phyloP scores from a whole-genome alignment of 2,329 filamentous ascomycete genomes.

The Neodidymelliopsis sp. region DNA sequence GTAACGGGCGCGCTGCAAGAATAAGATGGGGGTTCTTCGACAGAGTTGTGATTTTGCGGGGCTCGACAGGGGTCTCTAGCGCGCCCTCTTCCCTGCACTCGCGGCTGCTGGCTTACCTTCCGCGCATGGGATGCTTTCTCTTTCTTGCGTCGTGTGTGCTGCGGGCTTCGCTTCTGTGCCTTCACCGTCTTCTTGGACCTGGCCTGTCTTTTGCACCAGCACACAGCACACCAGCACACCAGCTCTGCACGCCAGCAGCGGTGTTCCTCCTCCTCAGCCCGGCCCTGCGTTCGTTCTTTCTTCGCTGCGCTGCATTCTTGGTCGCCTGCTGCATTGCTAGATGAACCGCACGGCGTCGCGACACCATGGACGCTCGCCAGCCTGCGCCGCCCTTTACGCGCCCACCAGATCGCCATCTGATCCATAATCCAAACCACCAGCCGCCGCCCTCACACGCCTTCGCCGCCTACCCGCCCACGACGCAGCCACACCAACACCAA shows the following conservation, averaged over 20 bases:
- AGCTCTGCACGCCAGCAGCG: too few species aligned
- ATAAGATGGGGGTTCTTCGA: conserved; percentile 2
- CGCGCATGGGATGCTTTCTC: conserved; percentile 10
- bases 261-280: background rate
- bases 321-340: conserved; percentile 5
- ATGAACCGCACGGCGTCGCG: conserved; percentile 22
- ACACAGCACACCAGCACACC: too few species aligned
- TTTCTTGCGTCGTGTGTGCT: conserved; percentile 16
- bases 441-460: conserved; percentile 33
- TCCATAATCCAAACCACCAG: conserved; percentile 66
- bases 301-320: conserved; percentile 2
- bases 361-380: conserved; percentile 48
- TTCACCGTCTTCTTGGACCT: conserved; percentile 28
- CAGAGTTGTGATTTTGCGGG: conserved; percentile 10
- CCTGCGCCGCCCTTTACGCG: conserved; percentile 49
- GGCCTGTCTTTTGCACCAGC: conserved; percentile 4
- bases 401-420: conserved; percentile 51
- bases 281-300: conserved; percentile 7
- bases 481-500: conserved; percentile 34
- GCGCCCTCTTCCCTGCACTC: background rate
- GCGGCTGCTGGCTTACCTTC: conserved; percentile 21
- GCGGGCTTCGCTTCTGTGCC: conserved; percentile 20
- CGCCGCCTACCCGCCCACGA: conserved; percentile 47
- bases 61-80: conserved; percentile 15
- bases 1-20: conserved; percentile 7